These are phyloP conservation scores for Backusella morwellensis DNA, from an alignment of 192 early-diverging fungal genomes.

Conservation along the genomic window DNA sequence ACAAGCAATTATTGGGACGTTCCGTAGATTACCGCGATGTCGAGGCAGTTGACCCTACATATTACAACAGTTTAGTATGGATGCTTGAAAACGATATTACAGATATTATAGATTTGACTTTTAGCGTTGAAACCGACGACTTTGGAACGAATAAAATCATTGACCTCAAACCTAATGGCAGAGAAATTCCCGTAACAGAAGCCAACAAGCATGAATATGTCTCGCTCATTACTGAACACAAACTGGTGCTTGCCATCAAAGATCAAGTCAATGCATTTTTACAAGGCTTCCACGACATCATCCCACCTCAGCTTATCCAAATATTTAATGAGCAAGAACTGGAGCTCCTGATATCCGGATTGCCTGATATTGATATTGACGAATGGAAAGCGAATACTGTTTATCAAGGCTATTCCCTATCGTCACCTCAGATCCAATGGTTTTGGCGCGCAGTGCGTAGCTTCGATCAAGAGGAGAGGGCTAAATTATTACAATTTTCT, in stretches of 20 bases:
- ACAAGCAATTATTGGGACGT: slow-evolving; percentile 92
- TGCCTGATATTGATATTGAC: slow-evolving; percentile 98
- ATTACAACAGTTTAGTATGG: slow-evolving; percentile 97
- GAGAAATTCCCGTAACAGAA: slow-evolving; percentile 87
- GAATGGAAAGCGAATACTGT: slow-evolving; percentile 99
- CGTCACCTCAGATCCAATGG: slow-evolving; percentile 94
- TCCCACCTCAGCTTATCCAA: slow-evolving; percentile 85
- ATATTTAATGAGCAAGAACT: slow-evolving; percentile 99
- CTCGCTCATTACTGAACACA: slow-evolving; percentile 87
- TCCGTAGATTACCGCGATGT: slow-evolving; percentile 96
- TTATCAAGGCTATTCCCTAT: slow-evolving; percentile 86
- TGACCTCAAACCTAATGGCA: slow-evolving; percentile 85
- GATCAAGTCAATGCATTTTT: slow-evolving; percentile 94
- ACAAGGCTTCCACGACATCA: slow-evolving; percentile 92
- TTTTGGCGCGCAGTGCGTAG: slow-evolving; percentile 97
- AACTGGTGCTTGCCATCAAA: slow-evolving; percentile 84
- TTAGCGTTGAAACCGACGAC: slow-evolving; percentile 90
- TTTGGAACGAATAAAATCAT: slow-evolving; percentile 83
- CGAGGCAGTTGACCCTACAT: slow-evolving; percentile 96
- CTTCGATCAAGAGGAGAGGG: slow-evolving; percentile 95
- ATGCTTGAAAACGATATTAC: slow-evolving; percentile 96
- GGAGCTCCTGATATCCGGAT: slow-evolving; percentile 94
- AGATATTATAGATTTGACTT: slow-evolving; percentile 91
- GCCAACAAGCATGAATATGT: slow-evolving; percentile 98
- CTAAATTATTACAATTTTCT: slow-evolving; percentile 96